Evolutionary conservation across 805 yeast species (phyloP), one percentile per base, ranked within the genome.

Genomic region (Saccharomycopsis fibuligera): DNA sequence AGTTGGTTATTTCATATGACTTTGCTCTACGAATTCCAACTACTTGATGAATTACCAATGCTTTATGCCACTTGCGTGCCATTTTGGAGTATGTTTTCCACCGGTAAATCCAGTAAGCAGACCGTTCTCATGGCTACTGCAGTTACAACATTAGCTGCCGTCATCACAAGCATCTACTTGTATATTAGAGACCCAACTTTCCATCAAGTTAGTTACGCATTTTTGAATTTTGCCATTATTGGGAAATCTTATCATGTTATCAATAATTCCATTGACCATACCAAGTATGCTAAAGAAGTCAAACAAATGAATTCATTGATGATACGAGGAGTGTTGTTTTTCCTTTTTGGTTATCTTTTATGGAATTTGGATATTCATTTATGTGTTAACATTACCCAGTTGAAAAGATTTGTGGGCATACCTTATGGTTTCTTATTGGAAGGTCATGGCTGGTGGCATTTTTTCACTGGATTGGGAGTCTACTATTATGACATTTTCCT

Each of bases 401-500:
- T 42, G 46, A 51, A 49, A 36, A 19, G 55, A 17, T 56, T 67
- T 3, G 63, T 80, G 12, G 95, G 97, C 2, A 74, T 84, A 68
- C 97, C 97, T 2, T 75, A 83, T 46, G 98, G 98, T 1, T 75
- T 88, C 53, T 56, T 91, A 3, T 69, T 91, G 31, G 98, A 91
- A 64, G 84, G 95, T 25, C 98, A 91, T 60, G 96, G 95, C 22
- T 91, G 97, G 97, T 91, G 98, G 98, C 98, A 91, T 62, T 68
- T 86, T 9, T 73, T 86, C 55, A 86, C 93, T 0, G 95, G 96
- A 0, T 68, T 80, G 19, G 96, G 97, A 1, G 93, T 91, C 9
- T 91, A 91, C 64, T 83, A 74, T 62, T 90, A 87, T 66, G 74
- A 90, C 55, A 79, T 85, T 3, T 88, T 84, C 61, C 74, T 85